phyloP scores from a whole-genome alignment of 1,284 basidiomycete species.

The Grifola frondosa region DNA sequence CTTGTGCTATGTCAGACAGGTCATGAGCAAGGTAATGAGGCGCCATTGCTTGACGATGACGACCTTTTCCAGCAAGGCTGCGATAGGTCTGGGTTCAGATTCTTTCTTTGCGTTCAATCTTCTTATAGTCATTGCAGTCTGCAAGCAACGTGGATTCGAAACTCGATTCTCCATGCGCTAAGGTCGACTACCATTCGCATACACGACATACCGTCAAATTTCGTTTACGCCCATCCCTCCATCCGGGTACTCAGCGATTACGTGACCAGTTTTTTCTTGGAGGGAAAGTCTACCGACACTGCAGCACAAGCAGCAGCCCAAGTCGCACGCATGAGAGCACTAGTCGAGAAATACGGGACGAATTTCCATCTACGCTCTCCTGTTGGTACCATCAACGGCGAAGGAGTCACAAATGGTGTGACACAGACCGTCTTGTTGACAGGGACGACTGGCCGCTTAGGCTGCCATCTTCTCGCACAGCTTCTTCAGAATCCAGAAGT shows the following conservation, averaged over 20 bases:
- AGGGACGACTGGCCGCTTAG: constrained; percentile 20
- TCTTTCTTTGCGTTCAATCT: too few species aligned
- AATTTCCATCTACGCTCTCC: constrained; percentile 12
- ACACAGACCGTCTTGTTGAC: constrained; percentile 20
- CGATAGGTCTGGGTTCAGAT: constrained; percentile 37
- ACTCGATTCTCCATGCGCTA: constrained; percentile 31
- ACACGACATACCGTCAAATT: constrained; percentile 22
- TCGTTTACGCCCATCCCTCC: constrained; percentile 35
- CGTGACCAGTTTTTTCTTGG: constrained; percentile 8
- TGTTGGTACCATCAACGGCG: not conserved
- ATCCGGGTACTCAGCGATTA: constrained; percentile 24
- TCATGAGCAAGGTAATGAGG: constrained; percentile 28
- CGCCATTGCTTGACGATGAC: constrained; percentile 6
- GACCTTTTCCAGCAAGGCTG: constrained; percentile 36
- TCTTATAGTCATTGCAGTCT: too few species aligned
- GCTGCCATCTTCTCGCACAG: constrained; percentile 16
- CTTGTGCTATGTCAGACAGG: constrained; percentile 23
- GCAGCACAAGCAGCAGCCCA: constrained; percentile 7
- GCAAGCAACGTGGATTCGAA: constrained; percentile 38
- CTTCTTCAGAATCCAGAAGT: constrained; percentile 46
- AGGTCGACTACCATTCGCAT: constrained; percentile 17
- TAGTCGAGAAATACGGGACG: constrained; percentile 32
- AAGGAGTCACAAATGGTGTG: too few species aligned
- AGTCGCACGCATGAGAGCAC: constrained; percentile 12
- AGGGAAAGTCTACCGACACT: constrained; percentile 8